A percentile compares a stretch with the other conserved stretches of the same genome.
Evolutionary conservation across 2,329 filamentous ascomycete species (phyloP).

Genomic region (Emmonsia crescens): DNA sequence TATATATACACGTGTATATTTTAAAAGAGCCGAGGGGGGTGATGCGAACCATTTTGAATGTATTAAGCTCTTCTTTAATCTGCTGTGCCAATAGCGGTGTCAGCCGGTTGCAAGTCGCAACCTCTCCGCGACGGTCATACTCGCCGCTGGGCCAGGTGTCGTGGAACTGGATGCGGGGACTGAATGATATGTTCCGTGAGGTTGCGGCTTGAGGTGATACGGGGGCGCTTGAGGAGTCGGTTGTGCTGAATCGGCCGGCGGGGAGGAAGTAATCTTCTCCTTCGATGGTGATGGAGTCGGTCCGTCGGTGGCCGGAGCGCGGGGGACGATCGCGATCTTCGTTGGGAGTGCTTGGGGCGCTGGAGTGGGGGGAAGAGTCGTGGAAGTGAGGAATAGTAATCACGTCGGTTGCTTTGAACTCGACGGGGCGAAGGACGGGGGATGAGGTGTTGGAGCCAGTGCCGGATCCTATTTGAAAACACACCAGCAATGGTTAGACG

Average conservation of each 20-base stretch:
- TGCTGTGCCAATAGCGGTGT: constrained; percentile 96
- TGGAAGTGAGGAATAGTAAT: constrained; percentile 53
- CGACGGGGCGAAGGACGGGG: constrained; percentile 53
- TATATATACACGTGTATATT: not conserved
- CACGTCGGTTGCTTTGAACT: constrained; percentile 41
- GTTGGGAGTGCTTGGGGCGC: constrained; percentile 75
- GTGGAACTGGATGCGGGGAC: constrained; percentile 84
- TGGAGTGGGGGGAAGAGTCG: constrained; percentile 76
- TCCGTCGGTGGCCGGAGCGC: constrained; percentile 49
- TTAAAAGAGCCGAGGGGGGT: constrained; percentile 6
- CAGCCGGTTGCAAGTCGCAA: constrained; percentile 94
- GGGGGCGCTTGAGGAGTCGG: constrained; percentile 70
- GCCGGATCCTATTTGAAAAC: constrained; percentile 9
- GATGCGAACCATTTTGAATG: constrained; percentile 88
- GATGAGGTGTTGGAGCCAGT: constrained; percentile 43
- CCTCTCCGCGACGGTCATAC: constrained; percentile 90
- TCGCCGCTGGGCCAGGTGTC: constrained; percentile 94
- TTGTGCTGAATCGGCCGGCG: constrained; percentile 55
- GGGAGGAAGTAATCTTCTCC: constrained; percentile 86
- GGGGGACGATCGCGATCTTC: constrained; percentile 60
- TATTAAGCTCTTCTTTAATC: constrained; percentile 98
- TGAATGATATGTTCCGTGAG: constrained; percentile 59
- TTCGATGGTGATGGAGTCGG: constrained; percentile 61
- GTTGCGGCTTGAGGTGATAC: constrained; percentile 52
- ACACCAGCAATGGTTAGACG: not conserved